Evolutionary conservation across 1,284 basidiomycete genomes (phyloP).

Genomic region (Pseudozyma sp.): DNA sequence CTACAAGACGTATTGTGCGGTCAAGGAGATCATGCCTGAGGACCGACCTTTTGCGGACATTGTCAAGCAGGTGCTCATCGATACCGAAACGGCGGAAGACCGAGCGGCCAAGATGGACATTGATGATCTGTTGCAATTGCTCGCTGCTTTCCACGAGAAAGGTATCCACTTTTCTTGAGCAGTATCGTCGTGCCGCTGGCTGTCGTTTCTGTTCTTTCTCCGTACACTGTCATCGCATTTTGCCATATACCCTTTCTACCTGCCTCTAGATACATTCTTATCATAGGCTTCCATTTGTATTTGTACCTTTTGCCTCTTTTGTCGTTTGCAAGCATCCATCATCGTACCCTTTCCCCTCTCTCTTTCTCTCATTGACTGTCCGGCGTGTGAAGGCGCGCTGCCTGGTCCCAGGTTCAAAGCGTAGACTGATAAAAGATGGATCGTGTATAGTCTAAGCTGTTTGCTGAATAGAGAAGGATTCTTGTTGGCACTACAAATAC

Average conservation of each 20-base stretch:
- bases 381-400: too few species aligned
- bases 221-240: not conserved
- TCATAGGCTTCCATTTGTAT: slow-evolving; percentile 16
- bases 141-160: slow-evolving; percentile 83
- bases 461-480: not conserved
- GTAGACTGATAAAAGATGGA: not conserved
- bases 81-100: slow-evolving; percentile 77
- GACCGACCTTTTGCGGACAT: slow-evolving; percentile 68
- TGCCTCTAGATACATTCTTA: not conserved
- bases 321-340: slow-evolving; percentile 20
- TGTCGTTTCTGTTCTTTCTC: not conserved
- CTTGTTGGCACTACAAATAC: slow-evolving; percentile 28
- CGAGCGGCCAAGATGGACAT: slow-evolving; percentile 86
- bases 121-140: slow-evolving; percentile 81
- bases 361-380: not conserved
- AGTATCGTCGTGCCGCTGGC: not conserved
- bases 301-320: slow-evolving; percentile 11
- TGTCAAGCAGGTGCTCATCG: slow-evolving; percentile 81
- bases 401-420: too few species aligned
- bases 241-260: slow-evolving; percentile 13
- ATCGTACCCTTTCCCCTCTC: not conserved
- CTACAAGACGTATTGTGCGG: slow-evolving; percentile 91
- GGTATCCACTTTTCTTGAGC: slow-evolving; percentile 83
- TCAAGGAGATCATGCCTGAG: slow-evolving; percentile 71
- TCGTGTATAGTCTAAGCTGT: not conserved